Evolutionary conservation across 2,329 filamentous ascomycete species (phyloP), one percentile per base, ranked within the genome.

Genomic region (Claviceps pusilla): DNA sequence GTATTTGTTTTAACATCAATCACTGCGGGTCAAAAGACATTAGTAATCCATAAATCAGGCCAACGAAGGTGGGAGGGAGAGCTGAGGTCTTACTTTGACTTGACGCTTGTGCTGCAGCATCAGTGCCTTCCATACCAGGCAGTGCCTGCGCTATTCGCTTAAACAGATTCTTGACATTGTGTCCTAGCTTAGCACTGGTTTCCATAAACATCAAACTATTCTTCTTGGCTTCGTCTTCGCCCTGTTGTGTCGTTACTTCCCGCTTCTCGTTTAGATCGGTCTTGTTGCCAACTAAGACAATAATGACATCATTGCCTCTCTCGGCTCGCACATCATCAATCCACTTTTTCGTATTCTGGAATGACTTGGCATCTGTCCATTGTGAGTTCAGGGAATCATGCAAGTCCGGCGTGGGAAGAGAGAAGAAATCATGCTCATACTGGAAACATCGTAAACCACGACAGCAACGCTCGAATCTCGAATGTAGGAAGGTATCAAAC

Each of bases 291-390:
- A 98, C 94, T 49, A 98, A 75, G 49, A 98, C 93, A 64, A 98
- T 97, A 64, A 98, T 98, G 57, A 98, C 94, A 71, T 98, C 93
- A 75, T 95, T 95, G 52, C 93, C 93, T 65, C 93, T 82, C 76
- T 98, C 93, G 52, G 90, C 91, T 58, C 93, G 82, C 56, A 98
- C 93, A 67, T 98, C 93, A 68, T 98, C 93, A 61, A 98, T 95
- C 93, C 94, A 98, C 78, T 98, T 98, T 66, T 90, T 84, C 54
- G 93, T 98, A 73, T 98, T 96, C 69, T 96, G 87, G 76, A 98
- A 98, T 29, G 89, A 95, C 73, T 97, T 96, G 59, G 86, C 85
- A 70, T 93, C 83, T 87, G 63, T 39, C 24, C 50, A 48, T 41
- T 33, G 37, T 49, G 7, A 48, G 31, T 42, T 48, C 14, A 11